phyloP scores from a whole-genome alignment of 78 protist species.

The Blattamonas nauphoetae region DNA sequence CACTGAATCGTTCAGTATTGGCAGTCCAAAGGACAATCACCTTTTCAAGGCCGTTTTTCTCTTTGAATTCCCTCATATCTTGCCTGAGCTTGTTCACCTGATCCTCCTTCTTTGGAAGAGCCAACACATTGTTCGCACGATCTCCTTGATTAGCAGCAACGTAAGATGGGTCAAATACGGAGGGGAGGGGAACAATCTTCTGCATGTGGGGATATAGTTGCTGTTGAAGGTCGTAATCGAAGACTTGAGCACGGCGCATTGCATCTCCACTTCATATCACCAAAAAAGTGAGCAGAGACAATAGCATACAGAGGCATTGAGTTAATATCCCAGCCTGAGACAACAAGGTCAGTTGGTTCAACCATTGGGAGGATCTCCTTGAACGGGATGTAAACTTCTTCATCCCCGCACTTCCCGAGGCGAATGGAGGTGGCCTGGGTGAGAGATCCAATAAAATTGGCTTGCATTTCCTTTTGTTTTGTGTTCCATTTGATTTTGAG shows the following conservation, averaged over 20 bases:
- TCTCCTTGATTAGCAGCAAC: constrained; percentile 96
- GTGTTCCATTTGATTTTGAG: constrained; percentile 74
- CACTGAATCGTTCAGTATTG: constrained; percentile 93
- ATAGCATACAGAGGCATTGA: constrained; percentile 42
- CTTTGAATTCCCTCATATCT: constrained; percentile 91
- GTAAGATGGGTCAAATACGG: constrained; percentile 88
- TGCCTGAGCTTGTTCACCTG: constrained; percentile 73
- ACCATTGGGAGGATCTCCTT: constrained; percentile 89
- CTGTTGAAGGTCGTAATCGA: constrained; percentile 74
- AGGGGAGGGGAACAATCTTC: constrained; percentile 68
- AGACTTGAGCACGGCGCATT: constrained; percentile 87
- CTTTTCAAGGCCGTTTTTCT: constrained; percentile 60
- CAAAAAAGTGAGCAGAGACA: neutral
- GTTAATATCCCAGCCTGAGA: constrained; percentile 98
- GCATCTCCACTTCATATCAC: constrained; percentile 59
- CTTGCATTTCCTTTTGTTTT: constrained; percentile 59
- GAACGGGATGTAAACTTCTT: constrained; percentile 74
- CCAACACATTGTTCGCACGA: constrained; percentile 87
- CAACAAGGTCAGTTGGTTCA: constrained; percentile 86
- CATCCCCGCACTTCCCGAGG: constrained; percentile 51
- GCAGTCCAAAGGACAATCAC: constrained; percentile 94
- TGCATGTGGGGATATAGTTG: constrained; percentile 72
- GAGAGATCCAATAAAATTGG: constrained; percentile 91
- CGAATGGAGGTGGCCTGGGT: constrained; percentile 75
- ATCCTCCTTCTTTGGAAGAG: constrained; percentile 60